A percentile compares a stretch with the other conserved stretches of the same genome.
Conservation (phyloP, 2,329 filamentous ascomycete species). For the Ceratocystis diversiconidia region DNA sequence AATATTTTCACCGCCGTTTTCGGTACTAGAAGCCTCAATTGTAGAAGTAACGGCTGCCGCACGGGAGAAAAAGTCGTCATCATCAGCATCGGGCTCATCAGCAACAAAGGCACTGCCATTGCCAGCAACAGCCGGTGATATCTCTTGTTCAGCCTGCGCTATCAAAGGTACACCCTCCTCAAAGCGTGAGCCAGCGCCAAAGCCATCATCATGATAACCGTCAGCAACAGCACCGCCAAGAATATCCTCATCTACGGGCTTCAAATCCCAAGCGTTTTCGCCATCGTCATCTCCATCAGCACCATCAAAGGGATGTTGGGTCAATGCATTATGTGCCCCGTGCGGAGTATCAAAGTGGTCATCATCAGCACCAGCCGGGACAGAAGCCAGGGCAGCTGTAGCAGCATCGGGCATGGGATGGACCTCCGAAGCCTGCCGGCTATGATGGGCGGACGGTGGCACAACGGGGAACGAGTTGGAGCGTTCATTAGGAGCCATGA, state of each 20-base stretch:
- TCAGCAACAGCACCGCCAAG: conserved; percentile 32
- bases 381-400: conserved; percentile 6
- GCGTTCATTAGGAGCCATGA: conserved; percentile 42
- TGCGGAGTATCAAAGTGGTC: conserved; percentile 17
- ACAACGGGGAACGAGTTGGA: conserved; percentile 51
- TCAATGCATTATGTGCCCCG: conserved; percentile 9
- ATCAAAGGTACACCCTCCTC: conserved; percentile 58
- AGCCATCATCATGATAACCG: conserved; percentile 24
- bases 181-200: conserved; percentile 43
- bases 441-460: conserved; percentile 24
- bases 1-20: conserved; percentile 20
- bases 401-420: conserved; percentile 9
- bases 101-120: not conserved
- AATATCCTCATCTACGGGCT: conserved; percentile 4
- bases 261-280: conserved; percentile 12
- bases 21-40: conserved; percentile 28
- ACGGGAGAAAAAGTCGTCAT: conserved; percentile 45
- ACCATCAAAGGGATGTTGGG: not conserved
- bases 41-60: conserved; percentile 13
- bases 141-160: conserved; percentile 19
- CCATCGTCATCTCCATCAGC: conserved; percentile 3
- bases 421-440: not conserved
- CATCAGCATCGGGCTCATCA: conserved; percentile 18
- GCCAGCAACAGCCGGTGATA: conserved; percentile 15
- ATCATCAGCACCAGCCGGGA: not conserved